These are phyloP conservation scores for Clonostachys rosea DNA, from an alignment of 2,329 filamentous ascomycete genomes.

Conservation along the genomic window DNA sequence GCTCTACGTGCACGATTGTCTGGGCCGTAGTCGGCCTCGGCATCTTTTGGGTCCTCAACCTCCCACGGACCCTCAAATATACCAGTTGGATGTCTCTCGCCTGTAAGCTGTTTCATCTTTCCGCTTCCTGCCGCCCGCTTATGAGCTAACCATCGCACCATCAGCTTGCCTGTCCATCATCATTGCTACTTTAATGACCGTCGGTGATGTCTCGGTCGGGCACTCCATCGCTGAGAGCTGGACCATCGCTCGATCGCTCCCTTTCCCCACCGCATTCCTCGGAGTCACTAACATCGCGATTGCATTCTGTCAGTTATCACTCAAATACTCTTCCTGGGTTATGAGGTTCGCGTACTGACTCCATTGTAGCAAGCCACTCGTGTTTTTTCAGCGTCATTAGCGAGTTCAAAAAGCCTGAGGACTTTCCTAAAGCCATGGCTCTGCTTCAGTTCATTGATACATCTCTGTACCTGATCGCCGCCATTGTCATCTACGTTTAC, in stretches of 20 bases:
- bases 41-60: conserved; percentile 52
- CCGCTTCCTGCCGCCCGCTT: neutral
- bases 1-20: conserved; percentile 58
- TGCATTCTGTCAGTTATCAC: conserved; percentile 43
- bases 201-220: conserved; percentile 54
- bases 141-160: neutral
- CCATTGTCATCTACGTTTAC: conserved; percentile 21
- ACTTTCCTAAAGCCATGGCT: conserved; percentile 21
- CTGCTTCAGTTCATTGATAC: conserved; percentile 23
- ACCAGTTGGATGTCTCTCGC: conserved; percentile 58
- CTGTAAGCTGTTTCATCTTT: conserved; percentile 22
- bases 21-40: conserved; percentile 56
- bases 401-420: conserved; percentile 23
- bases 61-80: conserved; percentile 59
- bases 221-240: conserved; percentile 25
- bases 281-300: conserved; percentile 62
- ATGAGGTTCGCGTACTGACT: neutral
- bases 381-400: conserved; percentile 26
- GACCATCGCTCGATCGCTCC: conserved; percentile 20
- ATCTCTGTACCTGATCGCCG: conserved; percentile 22
- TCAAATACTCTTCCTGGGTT: no score
- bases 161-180: conserved; percentile 55
- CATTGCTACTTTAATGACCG: conserved; percentile 56
- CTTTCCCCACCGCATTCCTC: conserved; percentile 48
- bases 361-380: conserved; percentile 33